Percentiles rank a stretch among this genome's conserved stretches.
phyloP scores from a whole-genome alignment of 1,284 basidiomycete genomes.

The Heterobasidion irregulare region DNA sequence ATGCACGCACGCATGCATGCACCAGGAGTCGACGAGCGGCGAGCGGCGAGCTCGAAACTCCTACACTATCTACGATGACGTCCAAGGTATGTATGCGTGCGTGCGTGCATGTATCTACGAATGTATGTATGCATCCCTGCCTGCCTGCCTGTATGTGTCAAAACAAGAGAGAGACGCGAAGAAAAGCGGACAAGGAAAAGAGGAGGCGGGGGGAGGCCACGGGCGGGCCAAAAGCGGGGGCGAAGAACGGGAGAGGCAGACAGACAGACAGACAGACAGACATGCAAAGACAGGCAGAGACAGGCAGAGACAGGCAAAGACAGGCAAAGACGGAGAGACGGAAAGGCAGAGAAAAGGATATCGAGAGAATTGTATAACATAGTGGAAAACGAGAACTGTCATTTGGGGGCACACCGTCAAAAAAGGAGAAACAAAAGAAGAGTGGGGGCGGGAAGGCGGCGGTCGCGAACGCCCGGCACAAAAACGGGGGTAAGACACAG shows the following conservation, averaged over 20 bases:
- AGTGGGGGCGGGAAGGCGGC: constrained; percentile 1
- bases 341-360: constrained; percentile 2
- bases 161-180: too few species aligned
- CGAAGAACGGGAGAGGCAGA: not conserved
- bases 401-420: not conserved
- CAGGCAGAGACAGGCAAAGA: too few species aligned
- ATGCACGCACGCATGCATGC: constrained; percentile 5
- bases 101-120: too few species aligned
- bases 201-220: too few species aligned
- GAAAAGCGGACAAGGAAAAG: too few species aligned
- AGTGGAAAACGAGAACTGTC: constrained; percentile 5
- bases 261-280: too few species aligned
- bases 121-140: constrained; percentile 1
- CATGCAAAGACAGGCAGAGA: too few species aligned
- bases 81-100: too few species aligned
- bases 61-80: constrained; percentile 4
- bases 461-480: not conserved
- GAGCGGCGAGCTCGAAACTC: not conserved
- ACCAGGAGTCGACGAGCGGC: not conserved
- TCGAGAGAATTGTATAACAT: constrained; percentile 4
- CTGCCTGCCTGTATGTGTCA: constrained; percentile 8
- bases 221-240: too few species aligned
- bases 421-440: constrained; percentile 16
- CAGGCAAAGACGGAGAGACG: not conserved
- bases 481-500: too few species aligned